Base-by-base conservation (phyloP, 805 yeast genomes). In the Metschnikowia peoriensis region DNA sequence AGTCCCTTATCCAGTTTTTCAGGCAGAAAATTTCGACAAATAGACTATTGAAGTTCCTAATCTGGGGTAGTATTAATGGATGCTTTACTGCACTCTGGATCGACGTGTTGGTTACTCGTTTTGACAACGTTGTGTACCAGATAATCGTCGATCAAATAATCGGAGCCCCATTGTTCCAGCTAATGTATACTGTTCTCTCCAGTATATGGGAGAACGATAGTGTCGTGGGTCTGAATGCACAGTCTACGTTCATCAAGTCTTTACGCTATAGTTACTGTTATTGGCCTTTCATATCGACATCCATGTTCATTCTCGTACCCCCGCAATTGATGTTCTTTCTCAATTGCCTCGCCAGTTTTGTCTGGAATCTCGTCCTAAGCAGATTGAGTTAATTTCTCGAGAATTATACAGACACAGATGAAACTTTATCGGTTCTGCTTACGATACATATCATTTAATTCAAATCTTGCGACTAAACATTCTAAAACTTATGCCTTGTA, bases 61-160 rank as follows among this genome's bases (percentile, higher is more conserved):
- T 77, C 2, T 84, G 88, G 88, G 89, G 89, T 15, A 65, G 73
- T 11, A 67, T 84, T 44, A 83, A 83, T 63, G 89, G 88, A 1
- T 60, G 75, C 15, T 64, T 83, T 46, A 79, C 84, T 4, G 75
- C 73, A 8, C 60, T 79, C 14, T 84, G 88, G 88, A 76, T 84
- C 38, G 79, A 79, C 43, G 54, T 76, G 27, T 64, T 84, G 40
- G 61, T 79, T 7, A 47, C 56, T 2, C 65, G 65, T 6, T 59
- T 79, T 32, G 77, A 76, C 9, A 66, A 67, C 44, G 57, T 68
- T 2, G 22, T 70, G 4, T 57, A 67, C 50, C 68, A 83, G 48
- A 75, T 84, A 34, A 28, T 78, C 9, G 52, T 77, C 3, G 89
- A 84, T 61, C 88, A 84, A 62, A 52, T 71, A 1, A 56, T 82